Evolutionary conservation across 2,329 filamentous ascomycete species (phyloP).

Genomic region (Hirsutella thompsonii): DNA sequence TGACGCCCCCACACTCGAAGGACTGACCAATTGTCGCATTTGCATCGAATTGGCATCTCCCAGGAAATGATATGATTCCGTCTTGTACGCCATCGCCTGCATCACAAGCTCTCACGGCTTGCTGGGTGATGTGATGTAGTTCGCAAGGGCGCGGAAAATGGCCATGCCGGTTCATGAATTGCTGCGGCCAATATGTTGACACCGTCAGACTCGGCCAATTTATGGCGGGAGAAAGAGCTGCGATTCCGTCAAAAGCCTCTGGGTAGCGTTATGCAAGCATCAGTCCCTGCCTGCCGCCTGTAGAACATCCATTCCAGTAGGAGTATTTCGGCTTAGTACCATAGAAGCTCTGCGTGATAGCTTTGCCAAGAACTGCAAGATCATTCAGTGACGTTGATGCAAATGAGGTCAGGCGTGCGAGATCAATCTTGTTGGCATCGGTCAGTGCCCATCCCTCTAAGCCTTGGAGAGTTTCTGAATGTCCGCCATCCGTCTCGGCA

Average conservation of each 20-base stretch:
- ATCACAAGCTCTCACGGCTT: neutral
- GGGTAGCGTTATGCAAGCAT: neutral
- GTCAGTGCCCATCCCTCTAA: no score
- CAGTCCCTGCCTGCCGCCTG: neutral
- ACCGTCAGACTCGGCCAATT: neutral
- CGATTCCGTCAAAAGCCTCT: neutral
- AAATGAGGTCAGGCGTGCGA: no score
- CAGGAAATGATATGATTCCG: neutral
- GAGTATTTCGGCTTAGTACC: neutral
- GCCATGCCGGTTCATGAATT: neutral
- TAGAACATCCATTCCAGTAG: neutral
- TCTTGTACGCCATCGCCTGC: neutral
- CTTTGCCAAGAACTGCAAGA: neutral
- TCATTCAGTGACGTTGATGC: no score
- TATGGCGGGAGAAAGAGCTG: neutral
- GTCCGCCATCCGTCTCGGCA: no score
- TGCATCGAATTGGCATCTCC: neutral
- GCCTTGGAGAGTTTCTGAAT: no score
- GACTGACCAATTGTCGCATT: neutral
- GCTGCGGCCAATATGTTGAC: neutral
- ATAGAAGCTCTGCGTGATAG: neutral
- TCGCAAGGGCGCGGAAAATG: neutral
- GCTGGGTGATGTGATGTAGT: neutral
- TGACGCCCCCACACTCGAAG: neutral
- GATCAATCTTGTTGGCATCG: no score